These are phyloP conservation scores for Hyphopichia khmerensis DNA, from an alignment of 1,139 yeast genomes.

Conservation along the genomic window DNA sequence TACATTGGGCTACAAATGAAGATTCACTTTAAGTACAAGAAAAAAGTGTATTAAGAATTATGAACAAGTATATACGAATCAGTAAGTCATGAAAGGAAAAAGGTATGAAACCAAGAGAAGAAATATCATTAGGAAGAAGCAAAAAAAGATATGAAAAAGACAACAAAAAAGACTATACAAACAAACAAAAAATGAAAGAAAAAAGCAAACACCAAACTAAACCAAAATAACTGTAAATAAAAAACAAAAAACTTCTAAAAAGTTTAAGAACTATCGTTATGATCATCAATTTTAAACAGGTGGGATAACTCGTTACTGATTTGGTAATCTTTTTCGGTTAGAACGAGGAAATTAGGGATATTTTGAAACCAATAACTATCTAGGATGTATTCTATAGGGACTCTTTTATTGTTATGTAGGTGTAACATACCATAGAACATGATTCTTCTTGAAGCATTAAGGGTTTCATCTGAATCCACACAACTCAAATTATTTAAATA, in stretches of 20 bases:
- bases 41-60: too few species aligned
- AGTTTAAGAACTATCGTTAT: not conserved
- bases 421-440: slow-evolving; percentile 3
- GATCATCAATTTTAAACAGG: not conserved
- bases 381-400: slow-evolving; percentile 2
- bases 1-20: too few species aligned
- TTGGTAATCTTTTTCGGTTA: not conserved
- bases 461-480: not conserved
- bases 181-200: not conserved
- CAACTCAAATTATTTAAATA: not conserved
- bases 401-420: slow-evolving; percentile 1
- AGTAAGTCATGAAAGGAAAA: too few species aligned
- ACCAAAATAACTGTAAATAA: too few species aligned
- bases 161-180: too few species aligned
- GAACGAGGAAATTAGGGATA: not conserved
- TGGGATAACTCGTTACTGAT: not conserved
- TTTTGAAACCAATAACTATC: slow-evolving; percentile 3
- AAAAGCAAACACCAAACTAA: too few species aligned
- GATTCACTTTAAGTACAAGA: too few species aligned
- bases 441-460: slow-evolving; percentile 2
- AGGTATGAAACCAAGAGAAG: too few species aligned
- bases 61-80: too few species aligned
- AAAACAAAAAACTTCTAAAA: too few species aligned
- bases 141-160: too few species aligned
- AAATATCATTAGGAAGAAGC: too few species aligned